Evolutionary conservation across 2,329 filamentous ascomycete species (phyloP).

Genomic region (Arthrobotrys pseudoclavata): DNA sequence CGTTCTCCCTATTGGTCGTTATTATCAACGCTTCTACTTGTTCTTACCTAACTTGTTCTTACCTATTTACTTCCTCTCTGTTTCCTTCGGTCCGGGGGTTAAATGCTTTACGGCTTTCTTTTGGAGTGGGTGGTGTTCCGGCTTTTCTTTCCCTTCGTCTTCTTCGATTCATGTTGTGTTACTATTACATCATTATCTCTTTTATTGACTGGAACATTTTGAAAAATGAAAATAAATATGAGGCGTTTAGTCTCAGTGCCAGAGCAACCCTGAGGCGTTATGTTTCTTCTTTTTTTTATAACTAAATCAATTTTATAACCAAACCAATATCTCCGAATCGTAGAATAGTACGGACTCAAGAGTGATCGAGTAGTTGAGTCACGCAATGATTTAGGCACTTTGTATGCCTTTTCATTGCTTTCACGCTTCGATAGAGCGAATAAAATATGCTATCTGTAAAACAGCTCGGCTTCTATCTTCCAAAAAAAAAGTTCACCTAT

Average conservation of each 20-base stretch:
- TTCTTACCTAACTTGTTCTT: too few species aligned
- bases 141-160: background rate
- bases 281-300: background rate
- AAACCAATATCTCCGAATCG: background rate
- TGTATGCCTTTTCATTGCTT: conserved; percentile 1
- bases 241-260: too few species aligned
- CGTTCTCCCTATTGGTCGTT: background rate
- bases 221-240: conserved; percentile 7
- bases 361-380: background rate
- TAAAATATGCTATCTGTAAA: background rate
- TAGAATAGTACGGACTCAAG: background rate
- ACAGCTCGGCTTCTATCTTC: background rate
- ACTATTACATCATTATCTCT: background rate
- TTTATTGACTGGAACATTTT: conserved; percentile 4
- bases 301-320: background rate
- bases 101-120: conserved; percentile 1
- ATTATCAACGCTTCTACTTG: background rate
- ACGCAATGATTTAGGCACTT: background rate
- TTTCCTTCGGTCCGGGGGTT: background rate
- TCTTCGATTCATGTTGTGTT: conserved; percentile 18
- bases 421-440: background rate
- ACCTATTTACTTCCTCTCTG: background rate
- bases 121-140: conserved; percentile 15
- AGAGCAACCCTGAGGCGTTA: conserved; percentile 3
- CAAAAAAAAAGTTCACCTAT: background rate